Evolutionary conservation across 768 basidiomycete species (phyloP), one percentile per base, ranked within the genome.

Genomic region (Coprinellus aureogranulatus): DNA sequence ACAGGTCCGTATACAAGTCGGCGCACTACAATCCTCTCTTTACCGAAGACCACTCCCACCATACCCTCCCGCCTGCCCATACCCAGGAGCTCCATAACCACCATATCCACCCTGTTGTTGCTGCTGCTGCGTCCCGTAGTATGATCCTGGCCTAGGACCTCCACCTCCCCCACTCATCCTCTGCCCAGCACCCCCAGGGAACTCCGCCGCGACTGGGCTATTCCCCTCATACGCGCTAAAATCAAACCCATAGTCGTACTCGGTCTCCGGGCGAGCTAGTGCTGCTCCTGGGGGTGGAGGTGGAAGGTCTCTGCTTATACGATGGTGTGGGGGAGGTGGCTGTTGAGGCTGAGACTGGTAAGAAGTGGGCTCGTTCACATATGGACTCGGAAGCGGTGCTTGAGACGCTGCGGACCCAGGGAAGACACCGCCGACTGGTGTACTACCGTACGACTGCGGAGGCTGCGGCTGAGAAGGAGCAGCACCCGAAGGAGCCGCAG

Each of bases 181-280:
- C 18, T 53, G 34, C 3, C 46, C 59, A 54, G 53, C 58, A 14
- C 53, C 60, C 27, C 51, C 59, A 16, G 56, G 47, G 55, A 65
- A 68, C n/a, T 62, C 62, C 1, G 39, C 53, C 12, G 59, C 46
- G 20, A 51, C 42, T 9, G 65, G 65, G 55, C 65, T 67, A 11
- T 51, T 58, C 16, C 73, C 67, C 64, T 67, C 71, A 69, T 89
- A 87, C 26, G 82, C 85, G 46, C 77, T 75, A 47, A 85, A 75
- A 59, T 86, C 85, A 62, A 81, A 85, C 14, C 75, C 71, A 2
- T 80, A 80, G 5, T 83, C 81, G 28, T 60, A 59, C 46, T 73
- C 77, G 23, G 70, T 41, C 25, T 53, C 61, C 27, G 54, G 51
- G 39, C 61, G 52, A 42, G 61, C 60, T 25, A 58, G 61, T 2